Percentiles rank a stretch among this genome's conserved stretches.
Evolutionary conservation across 2,329 filamentous ascomycete species (phyloP).

Genomic region (Allantophomopsis lycopodina): DNA sequence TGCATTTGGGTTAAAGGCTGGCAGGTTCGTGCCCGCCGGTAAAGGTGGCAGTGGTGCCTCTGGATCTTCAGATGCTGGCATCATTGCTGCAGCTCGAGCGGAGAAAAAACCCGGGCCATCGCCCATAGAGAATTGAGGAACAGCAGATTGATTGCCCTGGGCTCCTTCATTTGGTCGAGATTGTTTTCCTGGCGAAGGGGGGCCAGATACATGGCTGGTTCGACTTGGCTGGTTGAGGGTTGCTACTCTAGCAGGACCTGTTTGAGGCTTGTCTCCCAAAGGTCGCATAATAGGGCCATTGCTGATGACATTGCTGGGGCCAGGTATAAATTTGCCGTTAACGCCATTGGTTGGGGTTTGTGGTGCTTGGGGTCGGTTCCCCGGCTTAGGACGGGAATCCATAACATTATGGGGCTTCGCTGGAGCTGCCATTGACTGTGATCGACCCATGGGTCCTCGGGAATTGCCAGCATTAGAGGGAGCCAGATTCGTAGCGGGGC

Average conservation of each 20-base stretch:
- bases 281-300: too few relatives aligned
- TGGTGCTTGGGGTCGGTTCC: constrained; percentile 7
- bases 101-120: constrained; percentile 47
- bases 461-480: constrained; percentile 13
- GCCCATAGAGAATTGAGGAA: neutral
- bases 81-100: constrained; percentile 45
- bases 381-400: neutral
- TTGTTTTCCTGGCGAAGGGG: constrained; percentile 11
- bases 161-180: neutral
- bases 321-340: neutral
- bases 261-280: neutral
- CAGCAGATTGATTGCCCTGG: neutral
- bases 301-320: neutral
- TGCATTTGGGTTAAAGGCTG: constrained; percentile 58
- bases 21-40: constrained; percentile 28
- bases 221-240: constrained; percentile 18
- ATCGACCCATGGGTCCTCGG: constrained; percentile 3
- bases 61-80: constrained; percentile 27
- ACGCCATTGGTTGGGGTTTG: constrained; percentile 12
- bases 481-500: constrained; percentile 3
- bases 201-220: constrained; percentile 11
- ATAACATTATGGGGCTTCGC: constrained; percentile 9
- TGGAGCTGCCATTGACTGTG: constrained; percentile 14
- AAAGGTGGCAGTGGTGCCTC: constrained; percentile 14
- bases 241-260: constrained; percentile 6